Base-by-base conservation (phyloP, 305 asterid genomes). In the Fraxinus platypoda region DNA sequence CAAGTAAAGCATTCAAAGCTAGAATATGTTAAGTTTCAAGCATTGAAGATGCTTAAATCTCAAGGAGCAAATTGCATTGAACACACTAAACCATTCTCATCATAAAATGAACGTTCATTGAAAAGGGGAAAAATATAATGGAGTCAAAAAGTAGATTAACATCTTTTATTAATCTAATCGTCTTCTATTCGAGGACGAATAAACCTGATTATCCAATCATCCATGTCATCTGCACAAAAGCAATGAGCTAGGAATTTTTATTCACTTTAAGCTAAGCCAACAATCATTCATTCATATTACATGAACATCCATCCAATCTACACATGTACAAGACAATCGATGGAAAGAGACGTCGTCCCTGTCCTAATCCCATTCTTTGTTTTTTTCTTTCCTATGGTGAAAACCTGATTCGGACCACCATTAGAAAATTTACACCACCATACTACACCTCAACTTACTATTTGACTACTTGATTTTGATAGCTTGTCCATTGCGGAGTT, bases 241-340 rank as follows among this genome's bases (percentile, higher is more conserved):
- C 75, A 77, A 85, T 30, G 37, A 75, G 76, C 64, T 74, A 57
- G 75, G 86, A 54, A 34, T 85, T 81, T 75, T 78, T 76, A 78
- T 82, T 82, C 79, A 41, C 80, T 59, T 83, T 73, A 68, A 43
- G 33, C 49, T 78, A 38, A 81, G 80, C 82, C 85, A 81, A 83
- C 70, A 52, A 81, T 66, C 77, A 34, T 73, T 82, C 80, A 72
- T 81, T 84, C 88, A 75, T 88, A 85, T 57, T 57, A 79, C 86
- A 86, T 73, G 83, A 80, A 76, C 86, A 76, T 52, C 86, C 88
- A 81, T 49, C 80, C 85, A 62, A 83, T 81, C 89, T 75, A 85
- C 85, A 82, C 89, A 87, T 90, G 79, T 87, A 85, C 92, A 89
- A 19, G 68, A 66, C 25, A 75, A 77, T 70, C 78, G 62, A 85